Percentiles rank a stretch among this genome's conserved stretches.
These are phyloP conservation scores for Arbutus unedo DNA, from an alignment of 148 eudicot species.

Conservation along the genomic window DNA sequence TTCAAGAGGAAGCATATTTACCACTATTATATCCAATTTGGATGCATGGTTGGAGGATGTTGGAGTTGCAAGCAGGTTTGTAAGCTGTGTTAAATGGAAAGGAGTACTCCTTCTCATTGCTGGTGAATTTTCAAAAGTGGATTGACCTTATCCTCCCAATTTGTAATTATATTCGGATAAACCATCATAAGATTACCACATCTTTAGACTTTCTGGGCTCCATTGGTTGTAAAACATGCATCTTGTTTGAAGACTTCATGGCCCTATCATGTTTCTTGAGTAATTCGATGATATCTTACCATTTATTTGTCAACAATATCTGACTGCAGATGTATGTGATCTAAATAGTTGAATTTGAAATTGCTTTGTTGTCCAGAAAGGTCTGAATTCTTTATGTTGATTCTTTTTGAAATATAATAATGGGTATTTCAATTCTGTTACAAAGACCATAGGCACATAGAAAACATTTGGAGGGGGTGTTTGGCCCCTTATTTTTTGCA, in stretches of 20 bases:
- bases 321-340: slow-evolving; percentile 14
- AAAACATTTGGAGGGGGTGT: not conserved
- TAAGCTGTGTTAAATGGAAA: slow-evolving; percentile 12
- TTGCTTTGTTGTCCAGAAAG: not conserved
- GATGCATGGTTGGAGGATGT: not conserved
- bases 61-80: slow-evolving; percentile 9
- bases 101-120: not conserved
- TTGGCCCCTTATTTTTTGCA: too few relatives aligned
- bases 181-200: slow-evolving; percentile 1
- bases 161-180: slow-evolving; percentile 8
- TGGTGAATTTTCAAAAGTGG: slow-evolving; percentile 18
- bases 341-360: slow-evolving; percentile 17
- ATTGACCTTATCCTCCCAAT: slow-evolving; percentile 10
- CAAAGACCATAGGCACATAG: not conserved
- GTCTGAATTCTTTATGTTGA: slow-evolving; percentile 3
- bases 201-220: slow-evolving; percentile 13
- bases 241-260: slow-evolving; percentile 2
- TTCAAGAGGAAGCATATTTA: not conserved
- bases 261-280: not conserved
- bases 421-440: not conserved
- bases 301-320: slow-evolving; percentile 13
- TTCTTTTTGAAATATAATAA: slow-evolving; percentile 3
- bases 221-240: not conserved
- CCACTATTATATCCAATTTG: not conserved
- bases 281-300: not conserved